phyloP scores from a whole-genome alignment of 305 asterid species.

The Fraxinus albicans region DNA sequence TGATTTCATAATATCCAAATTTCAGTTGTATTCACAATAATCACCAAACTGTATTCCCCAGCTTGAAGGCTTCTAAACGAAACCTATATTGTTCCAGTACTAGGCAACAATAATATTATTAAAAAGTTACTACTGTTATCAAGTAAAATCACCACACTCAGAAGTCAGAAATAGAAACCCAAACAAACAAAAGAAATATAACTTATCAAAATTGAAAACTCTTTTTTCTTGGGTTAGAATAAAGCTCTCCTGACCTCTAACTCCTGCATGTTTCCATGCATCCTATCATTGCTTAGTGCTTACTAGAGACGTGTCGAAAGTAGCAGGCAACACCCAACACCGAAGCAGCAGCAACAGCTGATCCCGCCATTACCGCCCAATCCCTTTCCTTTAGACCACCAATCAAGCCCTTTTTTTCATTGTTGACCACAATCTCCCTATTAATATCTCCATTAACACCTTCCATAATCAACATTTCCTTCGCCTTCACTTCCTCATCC shows the following conservation, averaged over 20 bases:
- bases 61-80: not conserved
- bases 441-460: slow-evolving; percentile 22
- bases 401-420: slow-evolving; percentile 30
- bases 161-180: not conserved
- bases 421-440: slow-evolving; percentile 21
- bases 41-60: not conserved
- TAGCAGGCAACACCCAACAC: slow-evolving; percentile 42
- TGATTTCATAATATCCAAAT: not conserved
- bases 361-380: slow-evolving; percentile 45
- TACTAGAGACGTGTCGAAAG: slow-evolving; percentile 25
- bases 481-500: slow-evolving; percentile 44
- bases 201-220: slow-evolving; percentile 25
- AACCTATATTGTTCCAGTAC: slow-evolving; percentile 14
- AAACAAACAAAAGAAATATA: slow-evolving; percentile 10
- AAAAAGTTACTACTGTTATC: slow-evolving; percentile 6
- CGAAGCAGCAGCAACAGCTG: slow-evolving; percentile 48
- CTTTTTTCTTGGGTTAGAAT: slow-evolving; percentile 15
- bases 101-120: slow-evolving; percentile 12
- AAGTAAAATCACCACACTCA: slow-evolving; percentile 22
- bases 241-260: slow-evolving; percentile 19
- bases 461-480: slow-evolving; percentile 29
- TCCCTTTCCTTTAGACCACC: slow-evolving; percentile 30
- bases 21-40: not conserved
- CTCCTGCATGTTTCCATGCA: slow-evolving; percentile 4
- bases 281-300: slow-evolving; percentile 41